Evolutionary conservation across 257 asterid species (phyloP), one percentile per base, ranked within the genome.

Genomic region (Solanum ossicruentum): DNA sequence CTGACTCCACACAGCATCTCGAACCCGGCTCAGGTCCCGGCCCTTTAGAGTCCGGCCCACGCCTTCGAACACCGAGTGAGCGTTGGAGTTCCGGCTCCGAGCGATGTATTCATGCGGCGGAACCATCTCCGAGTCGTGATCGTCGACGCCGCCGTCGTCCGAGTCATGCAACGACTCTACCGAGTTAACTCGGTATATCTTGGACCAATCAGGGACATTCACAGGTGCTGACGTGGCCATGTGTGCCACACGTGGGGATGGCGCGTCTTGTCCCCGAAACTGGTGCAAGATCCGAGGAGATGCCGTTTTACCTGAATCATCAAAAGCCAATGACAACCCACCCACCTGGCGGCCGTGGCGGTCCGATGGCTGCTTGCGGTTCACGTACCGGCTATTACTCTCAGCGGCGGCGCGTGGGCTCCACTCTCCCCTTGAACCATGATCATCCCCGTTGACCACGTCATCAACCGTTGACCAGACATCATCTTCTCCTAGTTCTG

Each of bases 1-100:
- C 84, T 93, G 99, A 83, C 96, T 94, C 99, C 99, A 95, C 8
- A 94, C 99, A 0, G 98, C 98, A 55, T 95, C 99, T 13, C 99
- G 88, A 10, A 95, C 99, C 55, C 99, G 92, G 69, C 99, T 94
- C 94, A 93, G 0, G 75, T 94, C 99, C 26, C 99, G 91, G 0
- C 99, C 99, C 90, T 95, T 95, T 10, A 95, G 91, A 1, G 98
- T 95, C 0, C 98, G 88, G 0, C 98, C 99, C n/a, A 91, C 96
- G 0, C 99, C 99, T 80, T 92, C 98, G 4, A 92, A 92, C 21
- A 91, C 97, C 8, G 97, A 94, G 85, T 91, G 88, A 1, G 95
- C 89, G 0, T 92, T 93, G 13, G 79, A 52, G 52, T 81, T 87
- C 32, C 94, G 85, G 88, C 93, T 87, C 15, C 94, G 90, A 4